phyloP scores from a whole-genome alignment of 1,284 basidiomycete species.

The Puccinia horiana region DNA sequence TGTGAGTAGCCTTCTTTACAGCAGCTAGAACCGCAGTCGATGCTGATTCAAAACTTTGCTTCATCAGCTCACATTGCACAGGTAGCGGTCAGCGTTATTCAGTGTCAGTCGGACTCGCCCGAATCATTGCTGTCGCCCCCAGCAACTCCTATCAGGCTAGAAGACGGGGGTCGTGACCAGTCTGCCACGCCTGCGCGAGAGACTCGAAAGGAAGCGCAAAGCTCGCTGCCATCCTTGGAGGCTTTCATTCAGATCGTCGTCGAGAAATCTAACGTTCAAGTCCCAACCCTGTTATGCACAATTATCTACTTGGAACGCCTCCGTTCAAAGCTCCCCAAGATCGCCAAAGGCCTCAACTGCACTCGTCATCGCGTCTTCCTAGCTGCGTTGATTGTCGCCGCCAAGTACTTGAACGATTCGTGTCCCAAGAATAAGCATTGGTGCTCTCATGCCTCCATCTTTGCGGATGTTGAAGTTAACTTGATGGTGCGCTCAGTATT shows the following conservation, averaged over 20 bases:
- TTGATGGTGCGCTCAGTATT: conserved; percentile 52
- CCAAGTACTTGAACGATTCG: conserved; percentile 97
- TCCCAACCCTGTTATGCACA: conserved; percentile 85
- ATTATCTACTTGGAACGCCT: conserved; percentile 90
- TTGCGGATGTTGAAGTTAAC: conserved; percentile 41
- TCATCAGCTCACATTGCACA: conserved; percentile 59
- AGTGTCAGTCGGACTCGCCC: conserved; percentile 58
- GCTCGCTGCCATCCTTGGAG: conserved; percentile 72
- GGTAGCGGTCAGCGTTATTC: conserved; percentile 59
- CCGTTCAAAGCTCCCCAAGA: conserved; percentile 73
- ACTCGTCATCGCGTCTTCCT: conserved; percentile 93
- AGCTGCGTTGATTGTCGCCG: conserved; percentile 89
- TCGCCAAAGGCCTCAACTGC: conserved; percentile 86
- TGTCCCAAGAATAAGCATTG: conserved; percentile 92
- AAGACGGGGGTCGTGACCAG: neutral
- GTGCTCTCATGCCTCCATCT: conserved; percentile 60
- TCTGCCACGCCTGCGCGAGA: neutral
- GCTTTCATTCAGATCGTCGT: conserved; percentile 85
- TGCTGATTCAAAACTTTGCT: neutral
- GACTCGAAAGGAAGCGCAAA: neutral
- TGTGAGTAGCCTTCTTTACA: conserved; percentile 55
- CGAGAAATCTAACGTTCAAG: conserved; percentile 83
- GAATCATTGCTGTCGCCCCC: conserved; percentile 41
- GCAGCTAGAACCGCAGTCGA: too few relatives aligned
- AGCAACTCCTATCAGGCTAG: conserved; percentile 20